Base-by-base conservation (phyloP, 2,329 filamentous ascomycete genomes). In the Fusarium devonianum region DNA sequence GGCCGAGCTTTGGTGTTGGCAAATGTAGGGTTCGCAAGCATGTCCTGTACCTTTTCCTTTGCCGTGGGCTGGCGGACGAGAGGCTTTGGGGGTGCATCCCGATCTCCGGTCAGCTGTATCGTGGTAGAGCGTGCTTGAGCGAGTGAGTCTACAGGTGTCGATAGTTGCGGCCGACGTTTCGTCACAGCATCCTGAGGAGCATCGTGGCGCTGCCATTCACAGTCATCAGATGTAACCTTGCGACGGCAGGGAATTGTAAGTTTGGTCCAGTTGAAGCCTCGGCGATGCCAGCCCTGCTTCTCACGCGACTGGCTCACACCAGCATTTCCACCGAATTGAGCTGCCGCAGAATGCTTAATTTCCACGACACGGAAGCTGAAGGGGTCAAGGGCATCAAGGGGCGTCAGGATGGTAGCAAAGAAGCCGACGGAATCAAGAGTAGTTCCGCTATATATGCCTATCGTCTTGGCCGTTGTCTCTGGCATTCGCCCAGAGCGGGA, bases 371-470 rank as follows among this genome's bases (percentile, higher is more conserved):
- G 69, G 64, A 84, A 81, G 12, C 72, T 67, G 48, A 78, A 81
- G 3, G 77, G 66, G 4, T 71, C 69, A 13, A 79, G 60, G 5
- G 77, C 70, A 33, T 82, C 80, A 14, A 84, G 75, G 4, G 78
- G 78, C 40, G 83, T 80, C 47, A 86, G 77, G 53, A 85, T 81
- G 57, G 83, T 83, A 29, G 83, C 80, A 58, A 86, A 86, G 72
- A 83, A 85, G 44, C 83, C 82, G 5, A 85, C 76, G 1, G 79
- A 76, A 45, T 78, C 75, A 19, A 84, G 74, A 2, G 75, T 71
- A 4, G 77, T 78, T 36, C 83, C 83, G 51, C 77, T 82, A 56
- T 80, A 76, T 7, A 85, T 81, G n/a, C 83, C 83, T 2, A 78
- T 77, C 63, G 85, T 79, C 42, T 77, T 77, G 29, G 81, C 81